Percentiles rank a stretch among this genome's conserved stretches.
Evolutionary conservation across 768 basidiomycete species (phyloP).

Genomic region (Bullera alba): DNA sequence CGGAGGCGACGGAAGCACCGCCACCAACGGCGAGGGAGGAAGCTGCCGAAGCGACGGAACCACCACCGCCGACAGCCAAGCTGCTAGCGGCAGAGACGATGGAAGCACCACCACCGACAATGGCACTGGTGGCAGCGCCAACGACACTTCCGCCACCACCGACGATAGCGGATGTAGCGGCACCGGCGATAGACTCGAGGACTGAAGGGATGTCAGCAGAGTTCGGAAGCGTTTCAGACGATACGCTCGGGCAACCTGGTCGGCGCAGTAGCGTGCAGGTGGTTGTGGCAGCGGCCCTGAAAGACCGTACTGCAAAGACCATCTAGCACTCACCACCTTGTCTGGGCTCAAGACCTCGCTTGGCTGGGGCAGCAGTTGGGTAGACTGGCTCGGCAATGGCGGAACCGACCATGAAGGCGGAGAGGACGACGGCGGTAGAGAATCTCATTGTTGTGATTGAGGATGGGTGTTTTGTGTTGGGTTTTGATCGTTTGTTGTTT

Average conservation of each 20-base stretch:
- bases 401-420: not conserved
- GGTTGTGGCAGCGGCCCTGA: too few relatives aligned
- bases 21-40: not conserved
- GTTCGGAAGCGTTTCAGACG: too few relatives aligned
- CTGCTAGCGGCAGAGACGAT: not conserved
- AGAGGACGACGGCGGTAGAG: not conserved
- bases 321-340: not conserved
- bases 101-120: not conserved
- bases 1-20: not conserved
- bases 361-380: not conserved
- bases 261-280: too few relatives aligned
- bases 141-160: not conserved
- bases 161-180: not conserved
- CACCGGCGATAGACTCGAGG: not conserved
- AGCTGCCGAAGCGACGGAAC: not conserved
- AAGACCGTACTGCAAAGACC: too few relatives aligned
- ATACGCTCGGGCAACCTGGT: too few relatives aligned
- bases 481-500: not conserved
- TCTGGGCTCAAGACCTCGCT: not conserved
- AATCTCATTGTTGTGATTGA: not conserved
- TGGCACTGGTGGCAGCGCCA: not conserved
- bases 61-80: not conserved
- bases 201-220: not conserved
- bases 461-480: not conserved
- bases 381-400: not conserved